These are phyloP conservation scores for Russula brevipes DNA, from an alignment of 768 basidiomycete genomes.

Conservation along the genomic window DNA sequence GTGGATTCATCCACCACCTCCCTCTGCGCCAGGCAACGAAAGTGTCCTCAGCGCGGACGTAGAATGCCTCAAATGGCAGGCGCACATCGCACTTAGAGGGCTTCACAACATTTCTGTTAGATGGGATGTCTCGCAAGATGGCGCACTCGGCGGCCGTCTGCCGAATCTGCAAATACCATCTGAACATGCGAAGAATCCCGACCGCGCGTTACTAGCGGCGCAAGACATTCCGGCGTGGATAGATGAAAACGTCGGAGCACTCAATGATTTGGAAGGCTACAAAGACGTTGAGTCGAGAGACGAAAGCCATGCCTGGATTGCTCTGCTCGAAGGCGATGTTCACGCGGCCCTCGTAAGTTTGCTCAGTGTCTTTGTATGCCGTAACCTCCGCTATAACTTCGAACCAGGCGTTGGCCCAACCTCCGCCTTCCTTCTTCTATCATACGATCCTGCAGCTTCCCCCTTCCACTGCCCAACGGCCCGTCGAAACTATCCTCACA, in stretches of 20 bases:
- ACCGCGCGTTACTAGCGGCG: constrained; percentile 55
- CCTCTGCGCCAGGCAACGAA: constrained; percentile 13
- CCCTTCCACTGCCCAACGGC: constrained; percentile 32
- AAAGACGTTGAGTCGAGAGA: constrained; percentile 51
- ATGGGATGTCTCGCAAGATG: constrained; percentile 65
- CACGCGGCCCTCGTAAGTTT: constrained; percentile 64
- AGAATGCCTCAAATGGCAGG: constrained; percentile 89
- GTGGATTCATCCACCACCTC: constrained; percentile 56
- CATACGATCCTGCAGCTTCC: constrained; percentile 38
- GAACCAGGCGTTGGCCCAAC: constrained; percentile 45
- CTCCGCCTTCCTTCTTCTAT: constrained; percentile 39
- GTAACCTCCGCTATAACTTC: constrained; percentile 5
- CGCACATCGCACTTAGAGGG: constrained; percentile 67
- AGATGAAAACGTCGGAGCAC: constrained; percentile 43
- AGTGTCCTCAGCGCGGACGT: constrained; percentile 63
- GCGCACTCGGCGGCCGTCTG: constrained; percentile 61
- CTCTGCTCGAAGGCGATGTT: constrained; percentile 69
- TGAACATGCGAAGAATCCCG: constrained; percentile 30
- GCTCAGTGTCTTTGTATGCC: constrained; percentile 1
- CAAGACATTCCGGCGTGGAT: constrained; percentile 72
- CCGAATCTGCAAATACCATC: constrained; percentile 64
- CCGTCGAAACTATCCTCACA: constrained; percentile 47
- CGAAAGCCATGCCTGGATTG: constrained; percentile 79
- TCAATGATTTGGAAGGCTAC: constrained; percentile 62
- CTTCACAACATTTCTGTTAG: constrained; percentile 49